A percentile compares a stretch with the other conserved stretches of the same genome.
These are phyloP conservation scores for Sedum album DNA, from an alignment of 164 flowering plant species.

Conservation along the genomic window DNA sequence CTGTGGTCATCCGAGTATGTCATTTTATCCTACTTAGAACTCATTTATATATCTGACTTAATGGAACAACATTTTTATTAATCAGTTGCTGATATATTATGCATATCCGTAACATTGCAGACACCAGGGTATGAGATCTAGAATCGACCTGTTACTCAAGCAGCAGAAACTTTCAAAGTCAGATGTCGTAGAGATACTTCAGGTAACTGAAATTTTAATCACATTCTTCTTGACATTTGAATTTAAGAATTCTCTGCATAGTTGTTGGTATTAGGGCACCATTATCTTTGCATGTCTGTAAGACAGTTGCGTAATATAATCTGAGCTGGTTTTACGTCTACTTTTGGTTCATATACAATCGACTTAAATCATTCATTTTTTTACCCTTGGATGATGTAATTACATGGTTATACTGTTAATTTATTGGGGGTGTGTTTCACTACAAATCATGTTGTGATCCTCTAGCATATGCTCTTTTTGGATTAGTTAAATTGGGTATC, in stretches of 20 bases:
- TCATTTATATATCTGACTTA: background rate
- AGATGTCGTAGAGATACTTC: conserved; percentile 71
- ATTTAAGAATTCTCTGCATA: background rate
- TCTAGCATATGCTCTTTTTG: background rate
- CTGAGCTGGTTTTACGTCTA: background rate
- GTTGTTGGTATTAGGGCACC: too few species aligned
- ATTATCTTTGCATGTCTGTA: background rate
- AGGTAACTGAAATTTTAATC: conserved; percentile 33
- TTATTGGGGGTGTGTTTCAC: too few species aligned
- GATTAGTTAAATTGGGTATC: background rate
- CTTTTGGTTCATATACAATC: background rate
- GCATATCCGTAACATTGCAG: conserved; percentile 23
- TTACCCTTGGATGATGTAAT: too few species aligned
- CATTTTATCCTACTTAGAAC: background rate
- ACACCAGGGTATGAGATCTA: conserved; percentile 65
- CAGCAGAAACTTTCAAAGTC: conserved; percentile 71
- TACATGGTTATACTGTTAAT: background rate
- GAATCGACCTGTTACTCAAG: conserved; percentile 78
- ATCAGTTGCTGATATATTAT: background rate
- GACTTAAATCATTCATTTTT: too few species aligned
- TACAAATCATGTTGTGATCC: too few species aligned
- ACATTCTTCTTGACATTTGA: background rate
- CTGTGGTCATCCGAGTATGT: conserved; percentile 98
- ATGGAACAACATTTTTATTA: background rate
- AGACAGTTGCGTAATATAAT: background rate